Base-by-base conservation (phyloP, 2,329 filamentous ascomycete genomes). In the Pseudopyricularia javanii region DNA sequence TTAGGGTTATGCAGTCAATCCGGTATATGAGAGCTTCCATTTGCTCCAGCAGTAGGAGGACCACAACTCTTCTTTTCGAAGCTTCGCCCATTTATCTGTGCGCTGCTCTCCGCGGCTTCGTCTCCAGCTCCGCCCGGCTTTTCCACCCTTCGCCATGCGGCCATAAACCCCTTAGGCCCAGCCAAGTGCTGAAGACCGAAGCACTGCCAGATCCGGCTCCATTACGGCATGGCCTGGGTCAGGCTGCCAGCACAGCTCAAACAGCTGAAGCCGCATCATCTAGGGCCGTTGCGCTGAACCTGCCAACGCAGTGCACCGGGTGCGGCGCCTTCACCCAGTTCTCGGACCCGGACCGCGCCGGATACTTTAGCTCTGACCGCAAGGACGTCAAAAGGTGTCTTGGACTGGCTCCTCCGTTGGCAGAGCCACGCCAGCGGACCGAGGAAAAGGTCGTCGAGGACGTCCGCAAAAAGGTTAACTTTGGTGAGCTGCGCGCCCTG, bases 251-350 rank as follows among this genome's bases (percentile, higher is more conserved):
- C 28, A 9, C 28, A 30, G 28, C 28, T 9, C 28, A 30, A 30
- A 30, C 28, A 30, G 28, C 28, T 30, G 28, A 30, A 30, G 28
- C 15, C 11, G 3, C 28, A 47, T 47, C 47, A 26, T 30, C 53
- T 58, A 43, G 26, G 30, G n/a, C 32, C 9, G 14, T 17, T 14
- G 45, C 58, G 40, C 9, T 45, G 5, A 33, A 33, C 17, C 67
- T 85, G 1, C 82, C 83, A 0, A 59, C 72, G 11, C 78, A 76
- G 57, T 86, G 83, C 59, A 72, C 73, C 12, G 83, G 83, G 34
- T 86, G 83, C 61, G 83, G 83, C 47, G 82, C 82, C 14, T 72
- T 83, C 58, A 72, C 79, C 47, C 83, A 86, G 63, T 80, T 74
- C 0, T 62, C 63, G 0, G 64, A 76, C 17, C 64, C 75, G 1